These are phyloP conservation scores for Fusarium nygamai DNA, from an alignment of 2,329 filamentous ascomycete species.

Conservation along the genomic window DNA sequence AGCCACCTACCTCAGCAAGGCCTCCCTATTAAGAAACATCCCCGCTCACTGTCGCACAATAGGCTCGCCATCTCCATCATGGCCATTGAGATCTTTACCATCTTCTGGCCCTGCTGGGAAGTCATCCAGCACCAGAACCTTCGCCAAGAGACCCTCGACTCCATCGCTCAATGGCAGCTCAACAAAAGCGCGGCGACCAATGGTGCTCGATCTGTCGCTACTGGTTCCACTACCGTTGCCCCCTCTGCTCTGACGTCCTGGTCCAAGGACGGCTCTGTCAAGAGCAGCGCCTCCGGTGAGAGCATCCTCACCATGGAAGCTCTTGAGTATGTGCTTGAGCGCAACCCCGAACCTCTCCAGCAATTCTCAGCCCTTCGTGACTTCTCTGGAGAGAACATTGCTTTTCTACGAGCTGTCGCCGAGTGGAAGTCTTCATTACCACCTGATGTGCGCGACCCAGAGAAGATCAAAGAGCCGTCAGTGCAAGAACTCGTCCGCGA, in stretches of 20 bases:
- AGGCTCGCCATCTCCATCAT: constrained; percentile 70
- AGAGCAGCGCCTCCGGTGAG: constrained; percentile 48
- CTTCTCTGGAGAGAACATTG: constrained; percentile 75
- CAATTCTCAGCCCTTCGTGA: constrained; percentile 72
- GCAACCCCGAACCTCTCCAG: constrained; percentile 68
- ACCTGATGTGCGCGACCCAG: constrained; percentile 35
- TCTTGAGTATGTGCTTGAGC: constrained; percentile 65
- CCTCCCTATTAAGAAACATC: background rate
- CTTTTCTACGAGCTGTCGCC: constrained; percentile 68
- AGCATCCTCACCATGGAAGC: constrained; percentile 48
- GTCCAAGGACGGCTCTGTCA: constrained; percentile 48
- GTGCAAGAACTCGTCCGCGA: constrained; percentile 54
- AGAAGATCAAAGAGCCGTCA: constrained; percentile 32
- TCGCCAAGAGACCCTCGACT: constrained; percentile 58
- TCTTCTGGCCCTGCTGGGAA: constrained; percentile 71
- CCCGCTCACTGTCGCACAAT: constrained; percentile 27
- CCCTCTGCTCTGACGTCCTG: constrained; percentile 52
- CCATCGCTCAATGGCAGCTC: constrained; percentile 59
- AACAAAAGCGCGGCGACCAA: constrained; percentile 48
- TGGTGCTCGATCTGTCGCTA: constrained; percentile 47
- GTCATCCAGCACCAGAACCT: constrained; percentile 58
- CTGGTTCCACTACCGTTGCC: constrained; percentile 46
- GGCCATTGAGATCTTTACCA: constrained; percentile 70
- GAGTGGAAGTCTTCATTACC: constrained; percentile 52
- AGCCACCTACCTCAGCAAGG: constrained; percentile 34